A percentile compares a stretch with the other conserved stretches of the same genome.
These are phyloP conservation scores for Epicoccum nigrum DNA, from an alignment of 2,329 filamentous ascomycete species.

Conservation along the genomic window DNA sequence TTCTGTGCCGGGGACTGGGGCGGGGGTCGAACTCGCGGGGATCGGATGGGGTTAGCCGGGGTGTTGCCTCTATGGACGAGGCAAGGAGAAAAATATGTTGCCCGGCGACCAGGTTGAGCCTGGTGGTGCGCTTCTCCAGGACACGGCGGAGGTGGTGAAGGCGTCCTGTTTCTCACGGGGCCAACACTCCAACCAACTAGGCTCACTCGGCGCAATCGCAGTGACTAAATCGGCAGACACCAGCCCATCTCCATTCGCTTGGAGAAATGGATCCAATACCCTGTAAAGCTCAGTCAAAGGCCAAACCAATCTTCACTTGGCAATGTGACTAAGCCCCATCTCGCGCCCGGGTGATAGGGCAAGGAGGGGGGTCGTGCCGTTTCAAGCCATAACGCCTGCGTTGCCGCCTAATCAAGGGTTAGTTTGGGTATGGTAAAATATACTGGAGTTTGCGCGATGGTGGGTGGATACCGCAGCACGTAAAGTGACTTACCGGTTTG, in stretches of 20 bases:
- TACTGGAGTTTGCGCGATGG: conserved; percentile 12
- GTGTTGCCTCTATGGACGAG: conserved; percentile 6
- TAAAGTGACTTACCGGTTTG: conserved; percentile 62
- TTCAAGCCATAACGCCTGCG: conserved; percentile 46
- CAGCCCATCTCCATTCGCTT: conserved; percentile 1
- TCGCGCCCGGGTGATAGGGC: conserved; percentile 20
- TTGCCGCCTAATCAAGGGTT: conserved; percentile 40
- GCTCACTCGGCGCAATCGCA: neutral
- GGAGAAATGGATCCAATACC: conserved; percentile 3
- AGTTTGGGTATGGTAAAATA: conserved; percentile 25
- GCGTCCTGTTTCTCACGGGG: neutral
- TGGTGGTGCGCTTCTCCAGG: neutral
- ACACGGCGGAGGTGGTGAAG: neutral
- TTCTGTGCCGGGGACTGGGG: conserved; percentile 19
- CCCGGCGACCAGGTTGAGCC: neutral
- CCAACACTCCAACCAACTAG: neutral
- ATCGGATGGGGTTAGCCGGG: conserved; percentile 5
- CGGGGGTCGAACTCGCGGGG: conserved; percentile 15
- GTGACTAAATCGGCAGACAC: neutral
- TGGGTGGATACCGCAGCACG: neutral
- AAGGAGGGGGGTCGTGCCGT: conserved; percentile 13
- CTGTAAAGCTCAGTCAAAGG: conserved; percentile 23
- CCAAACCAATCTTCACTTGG: conserved; percentile 23
- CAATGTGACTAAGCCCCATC: conserved; percentile 21
- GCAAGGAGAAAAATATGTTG: neutral